These are phyloP conservation scores for Tulasnella sp. DNA, from an alignment of 768 basidiomycete genomes.

Conservation along the genomic window DNA sequence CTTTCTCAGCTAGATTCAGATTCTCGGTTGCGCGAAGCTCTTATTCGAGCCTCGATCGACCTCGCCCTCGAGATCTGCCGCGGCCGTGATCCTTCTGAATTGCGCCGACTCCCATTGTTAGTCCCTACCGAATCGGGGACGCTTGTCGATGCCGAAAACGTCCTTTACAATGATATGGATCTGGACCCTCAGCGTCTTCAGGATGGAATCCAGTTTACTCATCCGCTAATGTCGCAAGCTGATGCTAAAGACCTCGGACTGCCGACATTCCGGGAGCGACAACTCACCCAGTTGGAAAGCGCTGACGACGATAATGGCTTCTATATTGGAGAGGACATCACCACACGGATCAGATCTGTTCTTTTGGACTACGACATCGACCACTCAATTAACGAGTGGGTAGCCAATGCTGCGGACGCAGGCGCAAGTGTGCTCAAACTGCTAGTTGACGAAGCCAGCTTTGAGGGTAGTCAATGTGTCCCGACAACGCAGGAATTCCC, in stretches of 20 bases:
- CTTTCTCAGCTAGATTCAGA: background rate
- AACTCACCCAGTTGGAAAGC: background rate
- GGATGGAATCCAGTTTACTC: background rate
- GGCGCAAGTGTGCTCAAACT: background rate
- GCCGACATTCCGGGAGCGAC: background rate
- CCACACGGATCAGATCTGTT: background rate
- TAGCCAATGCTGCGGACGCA: background rate
- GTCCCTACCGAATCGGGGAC: background rate
- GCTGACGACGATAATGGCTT: background rate
- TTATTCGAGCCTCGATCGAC: background rate
- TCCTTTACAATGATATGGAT: background rate
- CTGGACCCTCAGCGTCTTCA: background rate
- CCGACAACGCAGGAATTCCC: background rate
- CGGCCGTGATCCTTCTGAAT: background rate
- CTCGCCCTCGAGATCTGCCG: background rate
- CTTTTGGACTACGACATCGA: background rate
- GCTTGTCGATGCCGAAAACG: background rate
- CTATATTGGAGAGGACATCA: background rate
- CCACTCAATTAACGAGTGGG: background rate
- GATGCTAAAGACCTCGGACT: background rate
- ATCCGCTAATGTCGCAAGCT: background rate
- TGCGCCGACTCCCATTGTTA: background rate
- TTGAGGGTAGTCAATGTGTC: background rate
- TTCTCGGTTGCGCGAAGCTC: background rate
- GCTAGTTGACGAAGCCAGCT: background rate